Conservation (phyloP, 108 stramenopile genomes). For the Pseudonitzschia multistriata region DNA sequence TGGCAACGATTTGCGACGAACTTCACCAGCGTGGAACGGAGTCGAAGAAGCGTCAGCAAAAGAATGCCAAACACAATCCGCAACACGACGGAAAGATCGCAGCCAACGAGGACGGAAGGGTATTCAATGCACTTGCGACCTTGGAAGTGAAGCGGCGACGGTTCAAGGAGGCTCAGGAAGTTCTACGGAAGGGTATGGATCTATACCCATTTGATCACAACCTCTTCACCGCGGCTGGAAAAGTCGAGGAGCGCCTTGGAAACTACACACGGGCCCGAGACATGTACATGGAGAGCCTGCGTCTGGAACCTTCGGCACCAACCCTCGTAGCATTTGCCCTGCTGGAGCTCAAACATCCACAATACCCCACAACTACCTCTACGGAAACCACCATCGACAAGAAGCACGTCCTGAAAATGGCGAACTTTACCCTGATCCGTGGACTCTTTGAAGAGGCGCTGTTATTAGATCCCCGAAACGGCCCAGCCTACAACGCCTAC, state of each 20-base stretch:
- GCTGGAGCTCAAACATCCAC: constrained; percentile 67
- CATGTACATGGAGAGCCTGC: constrained; percentile 61
- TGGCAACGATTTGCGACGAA: constrained; percentile 32
- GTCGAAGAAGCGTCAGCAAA: constrained; percentile 7
- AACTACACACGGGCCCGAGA: constrained; percentile 66
- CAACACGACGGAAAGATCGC: neutral
- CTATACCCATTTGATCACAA: constrained; percentile 63
- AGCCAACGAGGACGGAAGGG: constrained; percentile 54
- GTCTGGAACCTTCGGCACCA: constrained; percentile 70
- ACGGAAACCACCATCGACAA: constrained; percentile 10
- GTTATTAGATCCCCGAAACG: constrained; percentile 75
- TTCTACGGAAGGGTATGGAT: constrained; percentile 61
- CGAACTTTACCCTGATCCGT: constrained; percentile 49
- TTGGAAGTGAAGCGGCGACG: constrained; percentile 64
- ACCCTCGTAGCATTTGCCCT: constrained; percentile 76
- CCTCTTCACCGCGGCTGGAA: constrained; percentile 76
- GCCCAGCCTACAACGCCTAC: constrained; percentile 81
- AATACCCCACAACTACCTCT: constrained; percentile 4
- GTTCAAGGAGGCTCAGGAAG: constrained; percentile 49
- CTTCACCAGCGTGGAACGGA: constrained; percentile 7
- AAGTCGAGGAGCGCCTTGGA: constrained; percentile 75
- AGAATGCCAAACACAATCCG: constrained; percentile 8
- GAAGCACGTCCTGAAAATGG: neutral
- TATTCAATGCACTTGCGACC: constrained; percentile 82
- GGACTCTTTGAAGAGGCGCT: constrained; percentile 78